Evolutionary conservation across 176 grass and related monocot genomes (phyloP).

Genomic region (Hyparrhenia diplandra): DNA sequence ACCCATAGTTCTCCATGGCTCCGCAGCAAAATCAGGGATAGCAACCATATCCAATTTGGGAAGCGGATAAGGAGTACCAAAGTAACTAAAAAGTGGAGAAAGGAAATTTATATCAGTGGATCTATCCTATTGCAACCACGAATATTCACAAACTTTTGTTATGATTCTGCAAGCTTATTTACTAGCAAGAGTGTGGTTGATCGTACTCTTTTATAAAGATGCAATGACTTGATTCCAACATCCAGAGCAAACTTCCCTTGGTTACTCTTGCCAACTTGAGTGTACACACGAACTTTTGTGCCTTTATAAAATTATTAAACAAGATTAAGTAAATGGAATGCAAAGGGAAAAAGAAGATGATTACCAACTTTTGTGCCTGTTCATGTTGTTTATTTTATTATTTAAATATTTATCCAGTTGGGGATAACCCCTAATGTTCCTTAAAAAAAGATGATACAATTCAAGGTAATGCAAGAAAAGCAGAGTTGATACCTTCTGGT

Average conservation of each 20-base stretch:
- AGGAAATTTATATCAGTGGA: constrained; percentile 14
- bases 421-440: not conserved
- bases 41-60: constrained; percentile 95
- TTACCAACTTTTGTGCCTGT: not conserved
- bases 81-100: constrained; percentile 57
- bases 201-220: constrained; percentile 81
- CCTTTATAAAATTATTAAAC: constrained; percentile 44
- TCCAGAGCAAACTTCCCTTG: constrained; percentile 89
- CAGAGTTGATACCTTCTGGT: constrained; percentile 45
- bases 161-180: constrained; percentile 14
- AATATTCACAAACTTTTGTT: constrained; percentile 3
- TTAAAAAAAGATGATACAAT: not conserved
- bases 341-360: not conserved
- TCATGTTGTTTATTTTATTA: not conserved
- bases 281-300: constrained; percentile 69
- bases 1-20: constrained; percentile 96
- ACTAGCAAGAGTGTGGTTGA: not conserved
- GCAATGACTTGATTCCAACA: constrained; percentile 68
- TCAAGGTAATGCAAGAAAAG: not conserved
- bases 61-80: constrained; percentile 81
- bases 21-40: constrained; percentile 87
- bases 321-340: constrained; percentile 11
- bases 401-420: not conserved
- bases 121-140: not conserved
- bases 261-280: constrained; percentile 63